phyloP scores from a whole-genome alignment of 1,284 basidiomycete species.

The Athelia psychrophila region DNA sequence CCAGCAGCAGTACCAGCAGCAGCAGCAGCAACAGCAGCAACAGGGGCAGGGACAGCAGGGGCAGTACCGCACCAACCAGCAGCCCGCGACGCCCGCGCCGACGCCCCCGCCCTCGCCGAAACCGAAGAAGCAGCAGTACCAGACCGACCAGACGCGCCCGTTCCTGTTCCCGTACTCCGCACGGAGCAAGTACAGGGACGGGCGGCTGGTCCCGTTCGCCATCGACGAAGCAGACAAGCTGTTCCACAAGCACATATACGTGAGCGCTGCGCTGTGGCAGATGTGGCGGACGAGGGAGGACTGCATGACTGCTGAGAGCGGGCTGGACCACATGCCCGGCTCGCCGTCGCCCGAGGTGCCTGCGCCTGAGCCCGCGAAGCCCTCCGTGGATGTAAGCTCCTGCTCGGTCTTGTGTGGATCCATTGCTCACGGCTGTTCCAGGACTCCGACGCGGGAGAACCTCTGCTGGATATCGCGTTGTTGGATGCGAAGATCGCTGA shows the following conservation, averaged over 20 bases:
- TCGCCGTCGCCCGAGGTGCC: slow-evolving; percentile 43
- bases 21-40: slow-evolving; percentile 38
- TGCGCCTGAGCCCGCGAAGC: slow-evolving; percentile 45
- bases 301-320: slow-evolving; percentile 91
- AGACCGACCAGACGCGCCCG: slow-evolving; percentile 93
- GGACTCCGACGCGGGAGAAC: slow-evolving; percentile 60
- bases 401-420: neutral
- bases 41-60: slow-evolving; percentile 37
- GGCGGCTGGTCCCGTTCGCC: slow-evolving; percentile 83
- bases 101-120: slow-evolving; percentile 87
- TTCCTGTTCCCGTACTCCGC: slow-evolving; percentile 95
- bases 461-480: slow-evolving; percentile 64
- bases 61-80: slow-evolving; percentile 51
- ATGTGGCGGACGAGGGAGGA: slow-evolving; percentile 96
- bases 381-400: slow-evolving; percentile 34
- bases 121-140: slow-evolving; percentile 98
- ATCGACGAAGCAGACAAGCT: slow-evolving; percentile 95
- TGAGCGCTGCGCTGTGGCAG: slow-evolving; percentile 88
- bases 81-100: slow-evolving; percentile 84
- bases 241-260: slow-evolving; percentile 89
- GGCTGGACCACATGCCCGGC: slow-evolving; percentile 77
- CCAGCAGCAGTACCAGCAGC: slow-evolving; percentile 41
- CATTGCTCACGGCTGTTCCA: slow-evolving; percentile 20
- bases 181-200: slow-evolving; percentile 38
- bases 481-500: slow-evolving; percentile 72